A percentile compares a stretch with the other conserved stretches of the same genome.
Evolutionary conservation across 2,329 filamentous ascomycete genomes (phyloP).

Genomic region (Cryphonectria japonica): DNA sequence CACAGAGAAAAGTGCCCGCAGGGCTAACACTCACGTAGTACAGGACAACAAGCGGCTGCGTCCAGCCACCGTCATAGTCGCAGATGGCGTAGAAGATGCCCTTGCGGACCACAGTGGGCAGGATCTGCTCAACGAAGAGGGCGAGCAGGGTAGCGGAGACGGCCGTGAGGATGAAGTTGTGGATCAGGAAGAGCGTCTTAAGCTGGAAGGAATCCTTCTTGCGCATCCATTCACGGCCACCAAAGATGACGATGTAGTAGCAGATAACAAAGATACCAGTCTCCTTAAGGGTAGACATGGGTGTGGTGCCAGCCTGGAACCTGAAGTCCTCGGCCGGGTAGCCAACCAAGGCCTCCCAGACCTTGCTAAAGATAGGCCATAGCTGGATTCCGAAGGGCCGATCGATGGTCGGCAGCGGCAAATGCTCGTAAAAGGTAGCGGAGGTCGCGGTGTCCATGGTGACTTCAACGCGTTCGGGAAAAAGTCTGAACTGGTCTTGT

Average conservation of each 20-base stretch:
- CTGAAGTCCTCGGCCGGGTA: conserved; percentile 85
- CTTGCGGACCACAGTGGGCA: conserved; percentile 77
- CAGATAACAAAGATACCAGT: conserved; percentile 78
- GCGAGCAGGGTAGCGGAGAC: conserved; percentile 81
- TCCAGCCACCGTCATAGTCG: conserved; percentile 82
- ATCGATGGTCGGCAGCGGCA: conserved; percentile 80
- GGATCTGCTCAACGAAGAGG: conserved; percentile 88
- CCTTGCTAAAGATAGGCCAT: conserved; percentile 94
- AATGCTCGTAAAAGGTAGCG: conserved; percentile 55
- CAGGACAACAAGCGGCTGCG: conserved; percentile 85
- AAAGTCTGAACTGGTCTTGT: not conserved
- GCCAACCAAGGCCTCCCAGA: conserved; percentile 74
- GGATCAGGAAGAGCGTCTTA: conserved; percentile 87
- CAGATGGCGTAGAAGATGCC: conserved; percentile 93
- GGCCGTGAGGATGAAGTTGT: conserved; percentile 91
- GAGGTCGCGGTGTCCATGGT: conserved; percentile 38
- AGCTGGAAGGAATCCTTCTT: conserved; percentile 83
- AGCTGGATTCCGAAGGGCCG: conserved; percentile 87
- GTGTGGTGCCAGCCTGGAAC: conserved; percentile 80
- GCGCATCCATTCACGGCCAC: conserved; percentile 90
- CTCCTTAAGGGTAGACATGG: conserved; percentile 87
- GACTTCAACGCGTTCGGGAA: conserved; percentile 8
- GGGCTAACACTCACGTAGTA: conserved; percentile 78
- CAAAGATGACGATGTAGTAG: conserved; percentile 95
- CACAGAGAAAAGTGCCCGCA: not conserved